These are phyloP conservation scores for Sporothrix phasma DNA, from an alignment of 2,329 filamentous ascomycete genomes.

Conservation along the genomic window DNA sequence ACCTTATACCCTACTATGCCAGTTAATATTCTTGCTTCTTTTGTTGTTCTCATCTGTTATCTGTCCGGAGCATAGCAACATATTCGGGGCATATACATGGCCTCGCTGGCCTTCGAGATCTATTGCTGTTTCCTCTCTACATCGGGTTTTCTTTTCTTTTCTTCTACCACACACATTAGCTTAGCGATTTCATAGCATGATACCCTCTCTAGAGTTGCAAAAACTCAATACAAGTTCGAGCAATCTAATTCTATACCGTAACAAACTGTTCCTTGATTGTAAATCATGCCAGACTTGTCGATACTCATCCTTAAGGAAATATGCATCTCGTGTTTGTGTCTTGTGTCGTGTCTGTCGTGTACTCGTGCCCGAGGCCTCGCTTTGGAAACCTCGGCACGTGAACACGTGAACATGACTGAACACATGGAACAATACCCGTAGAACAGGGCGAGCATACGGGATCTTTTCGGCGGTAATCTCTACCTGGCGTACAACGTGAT, in stretches of 20 bases:
- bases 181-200: constrained; percentile 10
- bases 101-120: neutral
- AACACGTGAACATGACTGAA: neutral
- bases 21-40: neutral
- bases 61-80: constrained; percentile 4
- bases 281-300: neutral
- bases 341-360: neutral
- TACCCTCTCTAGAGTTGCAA: neutral
- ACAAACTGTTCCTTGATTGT: neutral
- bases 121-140: neutral
- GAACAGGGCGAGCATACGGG: too few species aligned
- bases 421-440: too few species aligned
- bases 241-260: neutral
- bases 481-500: too few species aligned
- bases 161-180: neutral
- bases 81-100: neutral
- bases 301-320: too few species aligned
- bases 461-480: too few species aligned
- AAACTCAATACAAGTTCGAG: neutral
- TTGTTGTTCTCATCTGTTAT: neutral
- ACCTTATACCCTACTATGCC: neutral
- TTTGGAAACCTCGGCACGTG: neutral
- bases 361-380: neutral
- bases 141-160: neutral
- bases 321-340: neutral